Conservation (phyloP, 1,139 yeast genomes). For the Candida sanyaensis region DNA sequence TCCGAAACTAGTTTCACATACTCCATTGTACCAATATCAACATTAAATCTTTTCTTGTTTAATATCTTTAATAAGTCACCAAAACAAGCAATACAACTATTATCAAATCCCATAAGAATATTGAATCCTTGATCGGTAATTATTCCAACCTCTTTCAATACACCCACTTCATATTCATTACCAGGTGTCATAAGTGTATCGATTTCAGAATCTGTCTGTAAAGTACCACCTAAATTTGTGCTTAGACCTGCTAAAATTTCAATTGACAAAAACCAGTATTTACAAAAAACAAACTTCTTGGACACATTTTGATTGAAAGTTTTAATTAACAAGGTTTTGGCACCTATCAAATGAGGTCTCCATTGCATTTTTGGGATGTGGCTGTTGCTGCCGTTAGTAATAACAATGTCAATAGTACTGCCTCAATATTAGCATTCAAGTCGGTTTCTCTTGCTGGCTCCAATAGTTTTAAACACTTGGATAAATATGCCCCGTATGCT, state of each 20-base stretch:
- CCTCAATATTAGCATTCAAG: conserved; percentile 52
- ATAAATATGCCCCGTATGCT: conserved; percentile 57
- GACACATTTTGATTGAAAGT: conserved; percentile 27
- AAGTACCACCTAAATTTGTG: conserved; percentile 63
- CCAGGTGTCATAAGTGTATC: conserved; percentile 46
- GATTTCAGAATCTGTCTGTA: conserved; percentile 48
- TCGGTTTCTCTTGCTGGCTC: conserved; percentile 32
- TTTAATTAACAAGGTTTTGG: conserved; percentile 58
- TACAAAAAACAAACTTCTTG: conserved; percentile 53
- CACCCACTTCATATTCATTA: conserved; percentile 37
- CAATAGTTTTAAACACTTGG: conserved; percentile 54
- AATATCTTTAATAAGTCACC: conserved; percentile 52
- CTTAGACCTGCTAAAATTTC: conserved; percentile 65
- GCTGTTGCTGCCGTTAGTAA: conserved; percentile 67
- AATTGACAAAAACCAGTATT: conserved; percentile 61
- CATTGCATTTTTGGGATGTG: conserved; percentile 55
- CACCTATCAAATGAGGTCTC: conserved; percentile 70
- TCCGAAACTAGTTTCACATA: conserved; percentile 25
- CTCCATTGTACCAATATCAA: conserved; percentile 13
- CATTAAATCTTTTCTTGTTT: conserved; percentile 31
- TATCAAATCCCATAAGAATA: conserved; percentile 55
- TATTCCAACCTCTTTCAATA: conserved; percentile 31
- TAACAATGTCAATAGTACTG: conserved; percentile 60
- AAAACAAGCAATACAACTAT: conserved; percentile 45
- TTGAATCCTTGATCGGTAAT: conserved; percentile 50